Evolutionary conservation across 805 yeast genomes (phyloP), one percentile per base, ranked within the genome.

Genomic region (Candida peoriensis): DNA sequence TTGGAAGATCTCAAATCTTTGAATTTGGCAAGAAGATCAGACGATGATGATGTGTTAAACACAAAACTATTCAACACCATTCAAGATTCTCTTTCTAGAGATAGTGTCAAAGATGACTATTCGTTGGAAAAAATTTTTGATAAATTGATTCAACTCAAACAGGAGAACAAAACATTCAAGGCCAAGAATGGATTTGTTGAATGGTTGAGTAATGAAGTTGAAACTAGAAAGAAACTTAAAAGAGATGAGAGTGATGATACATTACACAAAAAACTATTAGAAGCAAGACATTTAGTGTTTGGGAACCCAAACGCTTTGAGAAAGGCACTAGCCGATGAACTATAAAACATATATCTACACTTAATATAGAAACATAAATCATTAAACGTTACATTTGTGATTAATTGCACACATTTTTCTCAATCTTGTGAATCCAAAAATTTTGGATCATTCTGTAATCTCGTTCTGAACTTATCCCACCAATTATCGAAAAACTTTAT

Each of bases 381-480:
- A 16, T 23, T 9, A 10, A 12, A n/a, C 8, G 32, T 32, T 23
- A 31, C 18, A 27, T 24, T n/a, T n/a, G n/a, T n/a, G n/a, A n/a
- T n/a, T n/a, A n/a, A n/a, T n/a, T n/a, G n/a, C n/a, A n/a, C n/a
- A n/a, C n/a, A n/a, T n/a, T n/a, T n/a, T n/a, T n/a, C n/a, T 19
- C 19, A 34, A 16, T 47, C 43, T 14, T 38, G 45, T 20, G 40
- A 28, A n/a, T 86, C 85, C 32, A 90, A 59, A 54, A 87, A 89
- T 35, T 74, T 76, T 2, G 96, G 97, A 54, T 90, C 94, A 41
- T 81, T 83, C 9, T 75, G 70, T 39, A 93, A 50, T 52, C 82
- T 80, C 6, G 73, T 60, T 56, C 75, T 84, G 61, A 93, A 90
- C 59, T 87, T 89, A 44, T 72, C 79, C 98, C 98, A 86, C 98